A percentile compares a stretch with the other conserved stretches of the same genome.
phyloP scores from a whole-genome alignment of 345 rosid genomes.

The Rhizophora apiculata region DNA sequence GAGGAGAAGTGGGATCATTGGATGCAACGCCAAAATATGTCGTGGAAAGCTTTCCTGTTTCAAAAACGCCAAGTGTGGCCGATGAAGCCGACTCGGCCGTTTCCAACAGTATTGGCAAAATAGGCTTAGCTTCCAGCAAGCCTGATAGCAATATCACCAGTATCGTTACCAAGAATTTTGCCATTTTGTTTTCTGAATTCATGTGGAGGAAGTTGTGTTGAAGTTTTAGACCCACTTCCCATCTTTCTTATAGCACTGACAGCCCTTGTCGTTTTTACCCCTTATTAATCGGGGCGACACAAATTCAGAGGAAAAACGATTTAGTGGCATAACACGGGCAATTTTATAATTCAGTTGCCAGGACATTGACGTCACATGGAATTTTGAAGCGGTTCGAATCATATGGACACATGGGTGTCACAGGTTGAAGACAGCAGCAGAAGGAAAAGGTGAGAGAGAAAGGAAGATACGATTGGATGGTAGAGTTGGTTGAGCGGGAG shows the following conservation, averaged over 20 bases:
- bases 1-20: constrained; percentile 15
- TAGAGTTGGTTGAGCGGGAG: constrained; percentile 31
- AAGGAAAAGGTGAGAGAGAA: background rate
- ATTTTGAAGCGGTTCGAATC: too few species aligned
- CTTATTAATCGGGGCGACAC: too few species aligned
- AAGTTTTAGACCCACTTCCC: too few species aligned
- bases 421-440: background rate
- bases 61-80: background rate
- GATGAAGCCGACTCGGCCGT: background rate
- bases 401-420: too few species aligned
- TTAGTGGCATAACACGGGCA: too few species aligned
- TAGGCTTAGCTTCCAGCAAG: background rate
- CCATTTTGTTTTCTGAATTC: background rate
- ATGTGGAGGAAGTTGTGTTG: too few species aligned
- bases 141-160: background rate
- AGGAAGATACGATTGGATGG: background rate
- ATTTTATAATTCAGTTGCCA: too few species aligned
- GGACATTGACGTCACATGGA: too few species aligned
- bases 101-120: background rate
- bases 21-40: background rate
- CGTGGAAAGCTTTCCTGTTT: background rate
- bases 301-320: too few species aligned
- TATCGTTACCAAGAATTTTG: background rate
- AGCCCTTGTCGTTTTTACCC: too few species aligned
- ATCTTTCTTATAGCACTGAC: too few species aligned